These are phyloP conservation scores for Cichorium intybus DNA, from an alignment of 140 eudicot species.

Conservation along the genomic window DNA sequence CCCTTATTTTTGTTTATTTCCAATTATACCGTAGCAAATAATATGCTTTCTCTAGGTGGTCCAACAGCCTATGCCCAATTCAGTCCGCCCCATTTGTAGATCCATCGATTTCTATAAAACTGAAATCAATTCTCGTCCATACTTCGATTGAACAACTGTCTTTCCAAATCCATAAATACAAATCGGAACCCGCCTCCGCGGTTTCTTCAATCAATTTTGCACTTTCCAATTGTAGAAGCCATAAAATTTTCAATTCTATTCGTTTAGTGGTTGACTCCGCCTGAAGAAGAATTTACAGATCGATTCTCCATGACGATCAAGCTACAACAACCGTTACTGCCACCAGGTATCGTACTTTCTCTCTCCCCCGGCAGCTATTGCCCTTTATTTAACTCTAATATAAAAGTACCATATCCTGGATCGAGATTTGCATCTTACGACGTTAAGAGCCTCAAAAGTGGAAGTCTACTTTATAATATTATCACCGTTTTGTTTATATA, in stretches of 20 bases:
- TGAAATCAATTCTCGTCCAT: no score
- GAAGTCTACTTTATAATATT: background rate
- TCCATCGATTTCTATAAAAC: background rate
- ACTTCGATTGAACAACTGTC: background rate
- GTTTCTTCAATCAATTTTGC: background rate
- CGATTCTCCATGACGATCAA: slow-evolving; percentile 17
- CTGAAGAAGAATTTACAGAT: slow-evolving; percentile 1
- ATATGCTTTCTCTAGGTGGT: background rate
- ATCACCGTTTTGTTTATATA: no score
- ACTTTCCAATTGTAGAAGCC: background rate
- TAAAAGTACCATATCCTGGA: background rate
- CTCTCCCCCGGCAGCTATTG: background rate
- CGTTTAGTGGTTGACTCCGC: background rate
- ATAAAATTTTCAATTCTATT: background rate
- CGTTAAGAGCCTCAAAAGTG: background rate
- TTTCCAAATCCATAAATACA: slow-evolving; percentile 1
- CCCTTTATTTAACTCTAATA: background rate
- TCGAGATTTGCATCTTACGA: slow-evolving; percentile 1
- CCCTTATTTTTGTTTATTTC: background rate
- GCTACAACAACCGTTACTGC: slow-evolving; percentile 14
- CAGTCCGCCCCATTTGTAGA: background rate
- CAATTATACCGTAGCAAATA: background rate
- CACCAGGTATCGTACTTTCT: slow-evolving; percentile 17
- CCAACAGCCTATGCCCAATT: background rate
- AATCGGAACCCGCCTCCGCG: background rate